Evolutionary conservation across 176 grass and related monocot genomes (phyloP).

Genomic region (Oryza meridionalis): DNA sequence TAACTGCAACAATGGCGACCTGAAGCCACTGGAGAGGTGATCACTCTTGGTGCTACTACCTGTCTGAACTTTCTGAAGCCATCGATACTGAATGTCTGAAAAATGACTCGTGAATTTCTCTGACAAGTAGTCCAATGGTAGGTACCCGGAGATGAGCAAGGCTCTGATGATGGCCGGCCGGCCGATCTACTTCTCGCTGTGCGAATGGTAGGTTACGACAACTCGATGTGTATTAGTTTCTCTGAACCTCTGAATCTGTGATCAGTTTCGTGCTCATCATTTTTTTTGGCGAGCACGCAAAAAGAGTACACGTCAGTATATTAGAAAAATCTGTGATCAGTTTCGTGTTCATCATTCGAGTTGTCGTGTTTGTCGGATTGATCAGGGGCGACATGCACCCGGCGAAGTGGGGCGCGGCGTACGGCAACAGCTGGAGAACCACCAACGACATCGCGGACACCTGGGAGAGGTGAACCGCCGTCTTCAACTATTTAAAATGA

Average conservation of each 20-base stretch:
- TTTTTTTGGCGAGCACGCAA: too few species aligned
- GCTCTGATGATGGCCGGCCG: slow-evolving; percentile 68
- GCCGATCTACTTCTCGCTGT: slow-evolving; percentile 74
- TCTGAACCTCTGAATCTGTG: neutral
- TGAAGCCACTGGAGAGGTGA: slow-evolving; percentile 72
- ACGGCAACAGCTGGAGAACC: slow-evolving; percentile 94
- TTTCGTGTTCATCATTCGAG: neutral
- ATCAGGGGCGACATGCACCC: slow-evolving; percentile 98
- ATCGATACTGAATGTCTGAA: neutral
- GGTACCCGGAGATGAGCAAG: slow-evolving; percentile 87
- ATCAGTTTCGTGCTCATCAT: neutral
- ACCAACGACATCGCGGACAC: slow-evolving; percentile 80
- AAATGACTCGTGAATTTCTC: neutral
- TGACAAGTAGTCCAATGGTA: slow-evolving; percentile 5
- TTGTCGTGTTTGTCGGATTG: neutral
- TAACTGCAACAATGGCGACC: slow-evolving; percentile 87
- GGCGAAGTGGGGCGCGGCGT: slow-evolving; percentile 63
- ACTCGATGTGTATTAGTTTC: neutral
- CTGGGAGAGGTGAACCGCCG: slow-evolving; percentile 61
- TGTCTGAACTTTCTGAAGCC: neutral
- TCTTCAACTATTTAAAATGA: too few species aligned
- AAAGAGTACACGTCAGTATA: too few species aligned
- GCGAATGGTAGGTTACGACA: slow-evolving; percentile 69
- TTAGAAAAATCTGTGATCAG: neutral
- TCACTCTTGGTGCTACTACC: neutral